A percentile compares a stretch with the other conserved stretches of the same genome.
Evolutionary conservation across 2,329 filamentous ascomycete genomes (phyloP).

Genomic region (Cercospora janseana): DNA sequence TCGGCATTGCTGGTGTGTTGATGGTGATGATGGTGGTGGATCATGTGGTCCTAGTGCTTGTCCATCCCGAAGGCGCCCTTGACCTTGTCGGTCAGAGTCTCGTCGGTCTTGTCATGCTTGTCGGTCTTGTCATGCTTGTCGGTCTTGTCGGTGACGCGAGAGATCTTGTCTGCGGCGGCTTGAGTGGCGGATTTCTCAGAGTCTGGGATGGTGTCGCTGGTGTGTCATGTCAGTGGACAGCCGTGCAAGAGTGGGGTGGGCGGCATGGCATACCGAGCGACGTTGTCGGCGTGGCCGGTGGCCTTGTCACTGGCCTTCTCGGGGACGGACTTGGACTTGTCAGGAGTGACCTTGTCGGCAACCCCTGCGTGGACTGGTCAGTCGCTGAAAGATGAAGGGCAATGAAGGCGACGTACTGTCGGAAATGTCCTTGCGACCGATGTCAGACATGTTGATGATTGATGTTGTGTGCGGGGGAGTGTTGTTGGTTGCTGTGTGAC

Average conservation of each 20-base stretch:
- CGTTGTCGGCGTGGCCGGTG: constrained; percentile 57
- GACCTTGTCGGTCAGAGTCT: constrained; percentile 39
- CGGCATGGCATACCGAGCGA: constrained; percentile 30
- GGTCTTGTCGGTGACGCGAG: constrained; percentile 40
- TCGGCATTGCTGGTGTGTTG: not conserved
- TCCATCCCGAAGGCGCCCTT: constrained; percentile 49
- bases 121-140: constrained; percentile 38
- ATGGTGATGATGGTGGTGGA: constrained; percentile 4
- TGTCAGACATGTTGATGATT: constrained; percentile 57
- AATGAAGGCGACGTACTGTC: constrained; percentile 41
- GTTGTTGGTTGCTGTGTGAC: constrained; percentile 18
- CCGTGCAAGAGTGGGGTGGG: not conserved
- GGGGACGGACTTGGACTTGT: constrained; percentile 60
- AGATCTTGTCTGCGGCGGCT: constrained; percentile 51
- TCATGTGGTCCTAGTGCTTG: constrained; percentile 27
- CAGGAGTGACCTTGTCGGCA: constrained; percentile 57
- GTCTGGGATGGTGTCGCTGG: constrained; percentile 52
- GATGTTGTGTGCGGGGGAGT: constrained; percentile 23
- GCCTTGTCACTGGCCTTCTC: constrained; percentile 58
- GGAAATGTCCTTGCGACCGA: constrained; percentile 60
- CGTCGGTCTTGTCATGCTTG: constrained; percentile 42
- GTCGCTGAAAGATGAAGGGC: not conserved
- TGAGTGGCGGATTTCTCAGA: constrained; percentile 56
- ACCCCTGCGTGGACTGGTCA: constrained; percentile 45
- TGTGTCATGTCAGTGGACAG: constrained; percentile 26